Percentiles rank a stretch among this genome's conserved stretches.
phyloP scores from a whole-genome alignment of 1,139 yeast genomes.

The Debaryomyces udenii region DNA sequence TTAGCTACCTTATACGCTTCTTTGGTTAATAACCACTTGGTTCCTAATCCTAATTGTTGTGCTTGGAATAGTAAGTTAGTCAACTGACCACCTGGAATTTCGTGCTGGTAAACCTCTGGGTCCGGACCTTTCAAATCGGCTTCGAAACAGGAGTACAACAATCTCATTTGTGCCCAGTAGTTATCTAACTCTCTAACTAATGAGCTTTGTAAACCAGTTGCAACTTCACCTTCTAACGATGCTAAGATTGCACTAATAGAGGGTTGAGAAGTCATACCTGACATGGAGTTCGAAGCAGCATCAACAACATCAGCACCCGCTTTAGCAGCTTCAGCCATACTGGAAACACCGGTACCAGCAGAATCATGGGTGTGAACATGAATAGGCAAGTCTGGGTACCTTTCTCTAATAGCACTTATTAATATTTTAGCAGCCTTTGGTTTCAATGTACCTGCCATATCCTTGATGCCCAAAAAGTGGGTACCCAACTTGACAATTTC shows the following conservation, averaged over 20 bases:
- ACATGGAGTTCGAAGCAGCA: conserved; percentile 95
- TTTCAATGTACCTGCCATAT: conserved; percentile 99
- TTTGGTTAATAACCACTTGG: conserved; percentile 95
- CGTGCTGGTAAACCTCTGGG: conserved; percentile 97
- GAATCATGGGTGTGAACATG: conserved; percentile 99
- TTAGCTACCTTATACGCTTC: conserved; percentile 91
- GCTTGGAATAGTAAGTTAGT: conserved; percentile 98
- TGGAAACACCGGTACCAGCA: conserved; percentile 98
- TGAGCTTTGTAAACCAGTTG: conserved; percentile 69
- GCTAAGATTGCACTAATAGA: conserved; percentile 91
- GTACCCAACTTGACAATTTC: conserved; percentile 92
- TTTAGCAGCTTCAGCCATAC: conserved; percentile 90
- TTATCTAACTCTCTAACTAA: conserved; percentile 82
- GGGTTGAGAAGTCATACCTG: conserved; percentile 98
- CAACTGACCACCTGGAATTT: conserved; percentile 99
- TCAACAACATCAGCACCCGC: conserved; percentile 99
- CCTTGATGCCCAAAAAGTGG: conserved; percentile 95
- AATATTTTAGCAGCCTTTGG: conserved; percentile 89
- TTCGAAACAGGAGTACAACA: conserved; percentile 93
- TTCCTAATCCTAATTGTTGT: conserved; percentile 95
- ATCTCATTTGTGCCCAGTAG: conserved; percentile 99
- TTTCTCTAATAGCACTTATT: conserved; percentile 77
- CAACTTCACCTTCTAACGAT: conserved; percentile 83
- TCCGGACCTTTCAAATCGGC: conserved; percentile 99
- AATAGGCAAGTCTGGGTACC: conserved; percentile 91